Base-by-base conservation (phyloP, 2,329 filamentous ascomycete genomes). In the Colletotrichum sp. region DNA sequence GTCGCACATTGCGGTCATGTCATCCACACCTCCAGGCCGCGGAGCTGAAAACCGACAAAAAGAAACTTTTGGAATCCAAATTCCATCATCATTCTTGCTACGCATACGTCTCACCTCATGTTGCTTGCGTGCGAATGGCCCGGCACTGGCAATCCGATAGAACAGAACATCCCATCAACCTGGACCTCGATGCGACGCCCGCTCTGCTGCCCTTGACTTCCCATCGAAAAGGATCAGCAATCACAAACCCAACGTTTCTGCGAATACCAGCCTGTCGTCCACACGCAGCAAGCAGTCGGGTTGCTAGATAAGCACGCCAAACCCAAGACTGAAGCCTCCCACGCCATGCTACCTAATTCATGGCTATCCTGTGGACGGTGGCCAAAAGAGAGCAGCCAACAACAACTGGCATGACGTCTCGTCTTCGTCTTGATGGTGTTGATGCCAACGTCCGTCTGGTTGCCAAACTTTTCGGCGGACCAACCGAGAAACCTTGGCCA, bases 401-500 rank as follows among this genome's bases (percentile, higher is more conserved):
- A 62, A 28, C n/a, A n/a, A 30, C 32, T n/a, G 28, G 59, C 59
- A n/a, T 62, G 24, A 52, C 44, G 44, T 52, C 44, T 52, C 44
- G 44, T 52, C 44, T 52, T 52, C 44, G 44, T 16, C 28, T 24
- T 68, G 65, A 52, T 32, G 26, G 44, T 71, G 36, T 26, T 36
- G 49, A 71, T 60, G 36, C 55, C 39, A 60, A 49, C 36, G 28
- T 55, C 36, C 34, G 15, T 34, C 44, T 34, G 44, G 15, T 26
- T 32, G 57, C 39, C 70, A 73, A 69, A 64, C 39, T 69, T 73
- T 67, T 69, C 69, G 63, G 44, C 73, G n/a, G 28, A 57, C 44
- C 32, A 73, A 69, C 70, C 73, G 70, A 72, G 55, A 70, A 69
- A 68, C 70, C 70, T 73, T 73, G 64, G 34, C 44, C 32, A 18